Base-by-base conservation (phyloP, 306 rosid genomes). In the Acacia melanoxylon region DNA sequence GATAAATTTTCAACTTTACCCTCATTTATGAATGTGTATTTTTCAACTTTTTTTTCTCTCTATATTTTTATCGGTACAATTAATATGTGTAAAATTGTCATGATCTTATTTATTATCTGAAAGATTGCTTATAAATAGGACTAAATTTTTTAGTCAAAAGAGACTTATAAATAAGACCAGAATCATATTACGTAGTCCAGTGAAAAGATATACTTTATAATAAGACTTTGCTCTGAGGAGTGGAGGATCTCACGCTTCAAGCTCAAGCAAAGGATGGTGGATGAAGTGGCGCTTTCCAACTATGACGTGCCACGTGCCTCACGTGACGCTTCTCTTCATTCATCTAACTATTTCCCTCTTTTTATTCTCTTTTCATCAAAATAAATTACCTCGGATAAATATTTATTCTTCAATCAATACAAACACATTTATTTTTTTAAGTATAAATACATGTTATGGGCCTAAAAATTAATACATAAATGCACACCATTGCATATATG, bases 201-300 rank as follows among this genome's bases (percentile, higher is more conserved):
- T 27, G 40, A 62, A 13, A 27, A 0, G 40, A 6, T 5, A 29
- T 4, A 14, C 69, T 63, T 29, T 25, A 10, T 12, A 14, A 15
- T 10, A 13, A 68, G 49, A 20, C 59, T 25, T 70, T 66, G 46
- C n/a, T n/a, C 10, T 0, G 44, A 78, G 41, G 12, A 66, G 78
- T 78, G 81, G 71, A 81, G 80, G 69, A 78, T 85, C 87, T 68
- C 85, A 87, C 86, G 86, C 93, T 88, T 91, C 86, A 67, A 73
- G 80, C 85, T 59, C 82, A 91, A 93, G 94, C 88, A 88, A 92
- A 44, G 51, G 37, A 33, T 7, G 81, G 84, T 80, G 1, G 95
- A 75, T 89, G 86, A 82, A 85, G 74, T 83, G 86, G 86, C 74
- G 86, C 90, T 91, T 82, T 92, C 97, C 56, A 89, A 89, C 44